A percentile compares a stretch with the other conserved stretches of the same genome.
phyloP scores from a whole-genome alignment of 2,329 filamentous ascomycete species.

The Xylariomycetidae sp. region DNA sequence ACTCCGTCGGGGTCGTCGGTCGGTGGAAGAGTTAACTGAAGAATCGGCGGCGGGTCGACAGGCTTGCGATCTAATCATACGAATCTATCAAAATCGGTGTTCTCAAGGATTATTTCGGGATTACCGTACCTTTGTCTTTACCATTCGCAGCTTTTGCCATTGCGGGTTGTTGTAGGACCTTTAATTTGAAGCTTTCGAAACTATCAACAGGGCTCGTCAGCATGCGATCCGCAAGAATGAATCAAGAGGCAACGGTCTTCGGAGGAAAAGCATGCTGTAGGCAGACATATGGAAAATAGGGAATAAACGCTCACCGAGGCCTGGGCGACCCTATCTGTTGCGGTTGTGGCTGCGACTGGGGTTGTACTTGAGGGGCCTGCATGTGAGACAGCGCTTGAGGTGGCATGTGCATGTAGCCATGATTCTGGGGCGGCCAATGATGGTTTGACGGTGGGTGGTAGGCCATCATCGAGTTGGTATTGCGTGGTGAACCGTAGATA shows the following conservation, averaged over 20 bases:
- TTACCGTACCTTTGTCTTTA: constrained; percentile 24
- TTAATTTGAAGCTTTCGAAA: constrained; percentile 22
- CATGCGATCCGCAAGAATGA: not conserved
- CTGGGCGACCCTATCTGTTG: constrained; percentile 11
- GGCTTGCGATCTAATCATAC: constrained; percentile 66
- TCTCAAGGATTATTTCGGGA: constrained; percentile 1
- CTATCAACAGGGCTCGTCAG: constrained; percentile 7
- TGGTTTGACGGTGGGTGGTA: constrained; percentile 19
- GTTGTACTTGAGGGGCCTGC: constrained; percentile 14
- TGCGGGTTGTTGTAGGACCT: constrained; percentile 24
- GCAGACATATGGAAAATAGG: not conserved
- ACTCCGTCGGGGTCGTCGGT: constrained; percentile 42
- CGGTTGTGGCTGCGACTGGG: constrained; percentile 18
- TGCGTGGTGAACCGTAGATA: not conserved
- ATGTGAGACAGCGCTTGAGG: constrained; percentile 19
- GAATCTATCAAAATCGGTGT: constrained; percentile 4
- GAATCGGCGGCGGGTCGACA: constrained; percentile 80
- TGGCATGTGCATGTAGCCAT: constrained; percentile 24
- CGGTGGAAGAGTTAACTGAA: constrained; percentile 58
- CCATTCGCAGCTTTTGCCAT: constrained; percentile 27
- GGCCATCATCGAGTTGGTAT: constrained; percentile 15
- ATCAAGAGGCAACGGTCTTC: too few species aligned
- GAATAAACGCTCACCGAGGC: constrained; percentile 18
- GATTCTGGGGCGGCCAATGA: constrained; percentile 20
- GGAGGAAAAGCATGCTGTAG: constrained; percentile 3